A percentile compares a stretch with the other conserved stretches of the same genome.
Evolutionary conservation across 441 rosid genomes (phyloP).

Genomic region (Caryocar brasiliense): DNA sequence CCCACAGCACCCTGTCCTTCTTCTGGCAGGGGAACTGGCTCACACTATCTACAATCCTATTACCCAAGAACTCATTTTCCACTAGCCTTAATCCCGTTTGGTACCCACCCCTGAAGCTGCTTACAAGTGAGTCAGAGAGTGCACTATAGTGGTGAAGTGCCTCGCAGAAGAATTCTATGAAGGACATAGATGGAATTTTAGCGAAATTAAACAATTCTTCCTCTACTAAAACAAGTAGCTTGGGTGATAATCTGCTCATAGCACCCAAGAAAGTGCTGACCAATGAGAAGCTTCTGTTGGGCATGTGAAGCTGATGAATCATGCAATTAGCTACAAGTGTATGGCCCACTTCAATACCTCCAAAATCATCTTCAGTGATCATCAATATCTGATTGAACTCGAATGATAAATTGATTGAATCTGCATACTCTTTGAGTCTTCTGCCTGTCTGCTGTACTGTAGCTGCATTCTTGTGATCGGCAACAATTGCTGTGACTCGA

Average conservation of each 20-base stretch:
- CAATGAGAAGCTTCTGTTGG: slow-evolving; percentile 3
- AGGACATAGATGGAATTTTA: slow-evolving; percentile 11
- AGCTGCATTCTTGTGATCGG: background rate
- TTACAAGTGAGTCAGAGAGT: slow-evolving; percentile 14
- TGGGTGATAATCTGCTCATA: slow-evolving; percentile 10
- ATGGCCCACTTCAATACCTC: background rate
- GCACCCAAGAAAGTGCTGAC: slow-evolving; percentile 16
- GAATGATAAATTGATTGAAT: slow-evolving; percentile 11
- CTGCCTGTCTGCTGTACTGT: slow-evolving; percentile 12
- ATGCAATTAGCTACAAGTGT: slow-evolving; percentile 20
- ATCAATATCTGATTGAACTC: slow-evolving; percentile 4
- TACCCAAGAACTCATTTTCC: slow-evolving; percentile 13
- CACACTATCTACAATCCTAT: slow-evolving; percentile 9
- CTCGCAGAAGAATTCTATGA: slow-evolving; percentile 20
- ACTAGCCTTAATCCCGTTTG: slow-evolving; percentile 7
- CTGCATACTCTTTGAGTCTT: slow-evolving; percentile 14
- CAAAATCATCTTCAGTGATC: slow-evolving; percentile 8
- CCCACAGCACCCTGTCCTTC: slow-evolving; percentile 6
- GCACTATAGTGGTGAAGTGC: slow-evolving; percentile 25
- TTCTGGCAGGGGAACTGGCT: slow-evolving; percentile 12
- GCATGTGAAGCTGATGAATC: slow-evolving; percentile 21
- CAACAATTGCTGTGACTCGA: slow-evolving; percentile 6
- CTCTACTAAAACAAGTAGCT: slow-evolving; percentile 15
- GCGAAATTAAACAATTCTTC: slow-evolving; percentile 14
- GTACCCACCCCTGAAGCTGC: background rate